Conservation (phyloP, 2,329 filamentous ascomycete genomes). For the Periconia sp. region DNA sequence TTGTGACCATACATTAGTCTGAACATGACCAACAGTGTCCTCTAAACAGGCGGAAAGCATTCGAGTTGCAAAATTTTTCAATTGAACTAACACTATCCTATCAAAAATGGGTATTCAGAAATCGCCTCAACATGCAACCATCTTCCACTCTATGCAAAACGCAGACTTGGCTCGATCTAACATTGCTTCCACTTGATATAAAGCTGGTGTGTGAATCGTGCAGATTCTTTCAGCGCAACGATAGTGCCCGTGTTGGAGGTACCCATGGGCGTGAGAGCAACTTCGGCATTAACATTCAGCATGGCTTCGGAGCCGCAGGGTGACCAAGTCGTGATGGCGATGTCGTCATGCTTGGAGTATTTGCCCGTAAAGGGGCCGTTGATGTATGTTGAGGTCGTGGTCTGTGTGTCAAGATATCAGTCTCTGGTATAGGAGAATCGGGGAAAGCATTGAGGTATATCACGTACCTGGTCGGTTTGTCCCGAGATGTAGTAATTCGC, state of each 20-base stretch:
- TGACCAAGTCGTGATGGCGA: constrained; percentile 34
- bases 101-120: too few species aligned
- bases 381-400: constrained; percentile 29
- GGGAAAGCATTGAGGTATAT: neutral
- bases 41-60: too few species aligned
- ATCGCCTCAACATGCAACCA: too few species aligned
- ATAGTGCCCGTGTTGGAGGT: constrained; percentile 30
- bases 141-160: too few species aligned
- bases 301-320: constrained; percentile 33
- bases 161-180: too few species aligned
- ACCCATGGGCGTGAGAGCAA: constrained; percentile 33
- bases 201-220: constrained; percentile 30
- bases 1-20: too few species aligned
- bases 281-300: constrained; percentile 40
- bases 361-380: constrained; percentile 50
- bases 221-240: constrained; percentile 31
- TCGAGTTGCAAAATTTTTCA: too few species aligned
- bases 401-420: constrained; percentile 10
- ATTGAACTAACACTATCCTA: too few species aligned
- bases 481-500: constrained; percentile 47
- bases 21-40: too few species aligned
- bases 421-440: neutral
- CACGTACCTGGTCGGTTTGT: constrained; percentile 31
- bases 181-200: constrained; percentile 44
- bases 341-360: constrained; percentile 54